Evolutionary conservation across 257 asterid species (phyloP).

Genomic region (Solanum chilense): DNA sequence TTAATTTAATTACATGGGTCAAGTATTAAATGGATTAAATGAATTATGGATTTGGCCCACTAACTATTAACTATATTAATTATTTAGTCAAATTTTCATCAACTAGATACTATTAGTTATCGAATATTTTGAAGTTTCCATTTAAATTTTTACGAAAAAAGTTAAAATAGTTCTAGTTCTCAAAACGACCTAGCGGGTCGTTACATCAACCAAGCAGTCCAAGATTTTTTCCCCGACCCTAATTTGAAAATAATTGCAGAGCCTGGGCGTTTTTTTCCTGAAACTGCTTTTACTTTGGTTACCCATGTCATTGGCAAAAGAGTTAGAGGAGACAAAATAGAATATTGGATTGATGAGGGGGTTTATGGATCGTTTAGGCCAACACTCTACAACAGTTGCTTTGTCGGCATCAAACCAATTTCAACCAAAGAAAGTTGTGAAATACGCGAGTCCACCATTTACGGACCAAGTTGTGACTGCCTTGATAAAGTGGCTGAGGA

Average conservation of each 20-base stretch:
- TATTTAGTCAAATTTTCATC: no score
- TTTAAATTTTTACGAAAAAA: no score
- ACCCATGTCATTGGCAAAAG: background rate
- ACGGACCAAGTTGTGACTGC: conserved; percentile 1
- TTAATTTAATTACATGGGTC: no score
- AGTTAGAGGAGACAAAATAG: background rate
- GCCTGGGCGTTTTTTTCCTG: background rate
- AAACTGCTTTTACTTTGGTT: background rate
- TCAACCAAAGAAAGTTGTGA: background rate
- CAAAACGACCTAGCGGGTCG: no score
- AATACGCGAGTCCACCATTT: background rate
- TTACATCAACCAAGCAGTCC: no score
- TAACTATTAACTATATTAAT: no score
- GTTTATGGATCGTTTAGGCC: conserved; percentile 7
- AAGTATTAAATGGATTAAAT: no score
- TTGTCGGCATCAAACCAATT: background rate
- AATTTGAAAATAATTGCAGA: background rate
- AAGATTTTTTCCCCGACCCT: background rate
- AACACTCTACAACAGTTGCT: background rate
- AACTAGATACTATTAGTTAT: no score
- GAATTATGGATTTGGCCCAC: no score
- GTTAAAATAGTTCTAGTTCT: no score
- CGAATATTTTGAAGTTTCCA: no score
- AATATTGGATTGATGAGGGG: conserved; percentile 9
- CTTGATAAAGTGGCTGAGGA: background rate